These are phyloP conservation scores for Rhodotorula sp. DNA, from an alignment of 1,284 basidiomycete species.

Conservation along the genomic window DNA sequence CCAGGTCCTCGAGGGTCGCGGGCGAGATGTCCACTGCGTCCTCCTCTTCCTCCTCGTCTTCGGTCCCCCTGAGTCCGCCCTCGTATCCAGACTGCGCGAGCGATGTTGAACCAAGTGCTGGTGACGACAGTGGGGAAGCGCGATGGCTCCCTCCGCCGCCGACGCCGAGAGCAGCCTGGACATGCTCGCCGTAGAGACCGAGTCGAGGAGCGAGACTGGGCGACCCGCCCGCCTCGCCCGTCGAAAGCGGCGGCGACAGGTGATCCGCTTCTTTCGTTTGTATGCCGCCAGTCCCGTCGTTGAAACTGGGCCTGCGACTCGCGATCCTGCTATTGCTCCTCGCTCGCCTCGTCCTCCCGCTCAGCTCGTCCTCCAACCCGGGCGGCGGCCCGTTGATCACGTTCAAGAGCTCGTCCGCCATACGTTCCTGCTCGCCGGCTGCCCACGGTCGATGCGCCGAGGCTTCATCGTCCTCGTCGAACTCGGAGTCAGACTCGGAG, in stretches of 20 bases:
- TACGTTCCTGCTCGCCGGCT: slow-evolving; percentile 32
- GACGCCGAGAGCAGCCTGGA: slow-evolving; percentile 9
- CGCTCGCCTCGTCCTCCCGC: slow-evolving; percentile 28
- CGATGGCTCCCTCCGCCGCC: neutral
- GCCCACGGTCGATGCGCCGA: slow-evolving; percentile 25
- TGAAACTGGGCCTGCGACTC: slow-evolving; percentile 4
- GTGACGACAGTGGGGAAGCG: neutral
- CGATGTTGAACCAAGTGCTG: neutral
- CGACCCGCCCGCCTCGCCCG: neutral
- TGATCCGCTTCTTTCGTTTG: neutral
- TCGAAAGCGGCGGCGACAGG: neutral
- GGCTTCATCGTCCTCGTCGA: slow-evolving; percentile 27
- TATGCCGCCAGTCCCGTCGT: neutral
- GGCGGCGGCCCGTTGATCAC: slow-evolving; percentile 33
- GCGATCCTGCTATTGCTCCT: slow-evolving; percentile 24
- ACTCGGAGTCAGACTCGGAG: slow-evolving; percentile 29
- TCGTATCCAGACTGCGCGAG: slow-evolving; percentile 5
- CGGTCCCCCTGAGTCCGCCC: neutral
- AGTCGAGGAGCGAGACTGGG: neutral
- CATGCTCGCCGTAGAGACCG: slow-evolving; percentile 18
- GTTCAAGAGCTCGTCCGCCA: slow-evolving; percentile 35
- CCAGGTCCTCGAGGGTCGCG: slow-evolving; percentile 40
- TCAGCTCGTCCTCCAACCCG: slow-evolving; percentile 36
- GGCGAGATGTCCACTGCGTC: slow-evolving; percentile 36
- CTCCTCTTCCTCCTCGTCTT: slow-evolving; percentile 17